Evolutionary conservation across 345 rosid genomes (phyloP).

Genomic region (Diplotaxis tenuifolia): DNA sequence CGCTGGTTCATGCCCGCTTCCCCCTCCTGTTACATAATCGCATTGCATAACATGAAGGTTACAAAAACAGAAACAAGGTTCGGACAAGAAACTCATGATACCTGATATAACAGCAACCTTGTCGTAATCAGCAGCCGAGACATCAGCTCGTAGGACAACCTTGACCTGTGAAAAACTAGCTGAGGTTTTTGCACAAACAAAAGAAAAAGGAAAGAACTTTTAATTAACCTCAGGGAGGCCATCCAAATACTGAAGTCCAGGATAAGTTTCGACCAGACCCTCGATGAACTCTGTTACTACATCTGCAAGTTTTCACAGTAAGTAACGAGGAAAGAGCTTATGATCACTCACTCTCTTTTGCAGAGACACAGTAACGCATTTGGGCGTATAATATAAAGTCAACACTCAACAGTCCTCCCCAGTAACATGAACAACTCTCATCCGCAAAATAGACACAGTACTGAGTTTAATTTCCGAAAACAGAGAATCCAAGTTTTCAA

Average conservation of each 20-base stretch:
- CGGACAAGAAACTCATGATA: slow-evolving; percentile 19
- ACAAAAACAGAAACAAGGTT: background rate
- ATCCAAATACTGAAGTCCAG: slow-evolving; percentile 81
- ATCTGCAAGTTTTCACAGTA: slow-evolving; percentile 42
- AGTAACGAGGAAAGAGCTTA: background rate
- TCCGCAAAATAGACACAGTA: background rate
- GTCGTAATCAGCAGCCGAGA: slow-evolving; percentile 55
- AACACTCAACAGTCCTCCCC: slow-evolving; percentile 11
- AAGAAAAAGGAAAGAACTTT: background rate
- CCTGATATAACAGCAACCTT: slow-evolving; percentile 96
- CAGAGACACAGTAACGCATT: slow-evolving; percentile 16
- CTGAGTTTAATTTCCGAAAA: background rate
- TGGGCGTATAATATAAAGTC: slow-evolving; percentile 6
- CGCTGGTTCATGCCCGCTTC: slow-evolving; percentile 99
- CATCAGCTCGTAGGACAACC: slow-evolving; percentile 91
- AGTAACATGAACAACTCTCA: background rate
- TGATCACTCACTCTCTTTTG: background rate
- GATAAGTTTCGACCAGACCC: slow-evolving; percentile 89
- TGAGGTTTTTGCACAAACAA: background rate
- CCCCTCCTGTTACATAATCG: slow-evolving; percentile 60
- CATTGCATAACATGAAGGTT: background rate
- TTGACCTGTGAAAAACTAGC: slow-evolving; percentile 44
- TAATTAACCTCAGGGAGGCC: slow-evolving; percentile 90
- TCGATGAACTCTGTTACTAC: slow-evolving; percentile 93
- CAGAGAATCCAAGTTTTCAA: background rate